Percentiles rank a stretch among this genome's conserved stretches.
Evolutionary conservation across 192 early-diverging fungal species (phyloP).

Genomic region (Podila clonocystis): DNA sequence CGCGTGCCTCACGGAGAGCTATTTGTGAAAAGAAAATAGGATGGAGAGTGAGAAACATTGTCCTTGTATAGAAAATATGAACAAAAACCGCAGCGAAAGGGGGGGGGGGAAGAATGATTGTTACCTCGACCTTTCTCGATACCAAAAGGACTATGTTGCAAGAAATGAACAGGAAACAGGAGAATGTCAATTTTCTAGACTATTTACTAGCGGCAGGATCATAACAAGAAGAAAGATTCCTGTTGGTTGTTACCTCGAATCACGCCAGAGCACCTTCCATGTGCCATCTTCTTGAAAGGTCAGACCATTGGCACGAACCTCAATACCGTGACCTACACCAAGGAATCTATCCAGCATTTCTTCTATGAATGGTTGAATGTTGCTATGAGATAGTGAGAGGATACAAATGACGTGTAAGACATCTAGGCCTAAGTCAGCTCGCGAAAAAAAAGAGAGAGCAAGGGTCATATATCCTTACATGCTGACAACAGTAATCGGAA

Average conservation of each 20-base stretch:
- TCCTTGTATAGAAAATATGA: too few relatives aligned
- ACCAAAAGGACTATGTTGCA: conserved; percentile 14
- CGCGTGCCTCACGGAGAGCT: conserved; percentile 27
- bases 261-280: conserved; percentile 43
- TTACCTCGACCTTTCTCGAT: conserved; percentile 22
- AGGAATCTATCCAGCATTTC: conserved; percentile 28
- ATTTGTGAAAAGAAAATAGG: not conserved
- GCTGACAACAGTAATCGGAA: conserved; percentile 29
- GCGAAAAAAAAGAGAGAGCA: not conserved
- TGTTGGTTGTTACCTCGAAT: conserved; percentile 11
- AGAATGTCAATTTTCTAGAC: not conserved
- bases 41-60: not conserved
- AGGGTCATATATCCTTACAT: conserved; percentile 22
- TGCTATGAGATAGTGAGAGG: conserved; percentile 7
- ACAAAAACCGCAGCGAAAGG: too few relatives aligned
- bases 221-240: conserved; percentile 7
- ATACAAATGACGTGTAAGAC: not conserved
- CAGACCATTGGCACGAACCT: conserved; percentile 28
- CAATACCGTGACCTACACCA: conserved; percentile 23
- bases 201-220: not conserved
- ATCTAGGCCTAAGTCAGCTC: not conserved
- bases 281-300: conserved; percentile 12
- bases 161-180: too few relatives aligned
- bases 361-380: conserved; percentile 43
- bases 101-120: too few relatives aligned